Conservation (phyloP, 2,329 filamentous ascomycete genomes). For the Rhynchosporium graminicola region DNA sequence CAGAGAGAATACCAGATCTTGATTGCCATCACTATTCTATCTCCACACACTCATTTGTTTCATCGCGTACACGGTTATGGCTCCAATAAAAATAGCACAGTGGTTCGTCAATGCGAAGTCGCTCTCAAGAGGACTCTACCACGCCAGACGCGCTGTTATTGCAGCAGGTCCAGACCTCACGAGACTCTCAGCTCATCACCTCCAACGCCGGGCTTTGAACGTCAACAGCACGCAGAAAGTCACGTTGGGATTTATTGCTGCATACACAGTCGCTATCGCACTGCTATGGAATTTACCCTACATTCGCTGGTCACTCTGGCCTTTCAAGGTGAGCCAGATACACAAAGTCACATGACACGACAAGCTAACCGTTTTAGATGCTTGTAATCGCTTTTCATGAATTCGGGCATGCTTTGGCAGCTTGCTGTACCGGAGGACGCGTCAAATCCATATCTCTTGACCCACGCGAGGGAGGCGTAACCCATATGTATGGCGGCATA, state of each 20-base stretch:
- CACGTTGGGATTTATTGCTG: conserved; percentile 70
- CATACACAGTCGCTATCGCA: conserved; percentile 72
- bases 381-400: conserved; percentile 83
- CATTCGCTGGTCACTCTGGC: conserved; percentile 73
- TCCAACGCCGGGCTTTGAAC: conserved; percentile 27
- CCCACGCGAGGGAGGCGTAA: conserved; percentile 76
- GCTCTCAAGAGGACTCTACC: conserved; percentile 13
- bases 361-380: conserved; percentile 55
- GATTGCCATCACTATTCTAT: background rate
- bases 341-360: background rate
- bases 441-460: conserved; percentile 76
- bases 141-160: conserved; percentile 16
- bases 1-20: background rate
- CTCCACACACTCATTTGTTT: conserved; percentile 13
- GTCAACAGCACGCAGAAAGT: conserved; percentile 66
- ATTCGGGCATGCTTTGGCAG: conserved; percentile 73
- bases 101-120: conserved; percentile 7
- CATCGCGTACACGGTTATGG: conserved; percentile 17
- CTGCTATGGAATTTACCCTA: conserved; percentile 80
- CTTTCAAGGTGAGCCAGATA: conserved; percentile 65
- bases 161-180: conserved; percentile 28
- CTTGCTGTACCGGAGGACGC: conserved; percentile 69
- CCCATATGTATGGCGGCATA: conserved; percentile 73
- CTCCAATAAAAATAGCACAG: conserved; percentile 19
- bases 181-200: conserved; percentile 24